phyloP scores from a whole-genome alignment of 306 rosid genomes.

The Heteromeles arbutifolia region DNA sequence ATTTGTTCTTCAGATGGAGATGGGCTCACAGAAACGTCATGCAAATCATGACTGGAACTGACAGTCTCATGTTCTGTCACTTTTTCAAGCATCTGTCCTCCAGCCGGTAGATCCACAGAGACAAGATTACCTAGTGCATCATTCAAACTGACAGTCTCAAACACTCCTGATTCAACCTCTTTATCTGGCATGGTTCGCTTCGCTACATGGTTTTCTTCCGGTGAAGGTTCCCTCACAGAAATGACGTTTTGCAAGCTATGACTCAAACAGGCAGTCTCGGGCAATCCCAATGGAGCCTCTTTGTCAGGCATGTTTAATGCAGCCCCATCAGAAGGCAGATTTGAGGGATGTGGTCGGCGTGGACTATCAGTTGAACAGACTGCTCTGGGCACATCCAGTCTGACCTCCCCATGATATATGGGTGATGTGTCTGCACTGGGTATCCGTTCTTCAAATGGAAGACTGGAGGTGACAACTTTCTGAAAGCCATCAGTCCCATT shows the following conservation, averaged over 20 bases:
- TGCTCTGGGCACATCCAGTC: background rate
- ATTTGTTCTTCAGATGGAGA: constrained; percentile 22
- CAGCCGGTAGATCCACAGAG: constrained; percentile 16
- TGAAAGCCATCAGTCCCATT: constrained; percentile 9
- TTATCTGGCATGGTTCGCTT: constrained; percentile 16
- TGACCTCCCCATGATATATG: constrained; percentile 23
- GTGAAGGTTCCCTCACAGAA: background rate
- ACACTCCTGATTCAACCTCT: constrained; percentile 16
- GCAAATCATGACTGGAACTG: background rate
- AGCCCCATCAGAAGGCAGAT: constrained; percentile 13
- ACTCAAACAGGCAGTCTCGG: constrained; percentile 5
- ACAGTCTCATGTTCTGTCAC: background rate
- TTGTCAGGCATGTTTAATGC: constrained; percentile 10
- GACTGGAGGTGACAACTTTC: background rate
- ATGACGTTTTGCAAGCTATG: constrained; percentile 13
- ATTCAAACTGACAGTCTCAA: constrained; percentile 9
- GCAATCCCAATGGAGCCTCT: constrained; percentile 12
- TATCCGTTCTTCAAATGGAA: constrained; percentile 13
- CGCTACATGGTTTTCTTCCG: background rate
- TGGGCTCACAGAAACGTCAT: background rate
- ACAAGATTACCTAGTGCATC: constrained; percentile 11
- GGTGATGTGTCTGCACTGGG: constrained; percentile 9
- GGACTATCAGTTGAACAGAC: constrained; percentile 11
- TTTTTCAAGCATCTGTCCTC: constrained; percentile 20
- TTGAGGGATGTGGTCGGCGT: constrained; percentile 8